Base-by-base conservation (phyloP, 2,329 filamentous ascomycete species). In the Emergomyces orientalis region DNA sequence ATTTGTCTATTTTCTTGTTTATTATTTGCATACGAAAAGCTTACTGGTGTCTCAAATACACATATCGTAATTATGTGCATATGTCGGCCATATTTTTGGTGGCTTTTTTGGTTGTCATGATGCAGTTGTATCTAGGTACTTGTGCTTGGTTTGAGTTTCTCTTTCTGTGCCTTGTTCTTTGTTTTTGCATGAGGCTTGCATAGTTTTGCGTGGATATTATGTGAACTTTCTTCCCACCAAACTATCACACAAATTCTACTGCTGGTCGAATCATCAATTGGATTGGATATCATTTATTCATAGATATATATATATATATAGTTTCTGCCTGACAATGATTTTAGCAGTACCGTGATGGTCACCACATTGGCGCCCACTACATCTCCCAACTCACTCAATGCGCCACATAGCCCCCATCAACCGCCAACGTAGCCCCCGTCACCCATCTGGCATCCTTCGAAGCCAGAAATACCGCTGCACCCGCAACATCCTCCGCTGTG, bases 401-500 rank as follows among this genome's bases (percentile, higher is more conserved):
- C 22, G 70, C 70, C 49, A 69, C 69, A 72, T 76, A 81, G 1
- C 78, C 79, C 4, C 79, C 79, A 73, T 81, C 79, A 22, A 80
- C 76, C 1, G 77, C 71, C 58, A 80, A 64, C n/a, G 71, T 72
- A 22, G 77, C 70, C 0, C 79, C 79, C 25, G 78, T 80, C 30
- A 81, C 70, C 75, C 75, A 81, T 43, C 68, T 70, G 3, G 77
- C 77, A 65, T 81, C 79, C 45, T 80, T 78, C 62, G 77, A 79
- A 1, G 77, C 77, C 60, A 82, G 65, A 65, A 79, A 78, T 8
- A 82, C 73, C 0, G 77, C 79, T 47, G 75, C 74, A 19, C 71
- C 67, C 0, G 75, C 74, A 49, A 78, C 71, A 61, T 77, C 74
- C 57, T 74, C 70, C 13, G 71, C 63, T 8, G 66, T 62, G 0